Evolutionary conservation across 2,329 filamentous ascomycete genomes (phyloP).

Genomic region (Chrysosporium keratinophilum): DNA sequence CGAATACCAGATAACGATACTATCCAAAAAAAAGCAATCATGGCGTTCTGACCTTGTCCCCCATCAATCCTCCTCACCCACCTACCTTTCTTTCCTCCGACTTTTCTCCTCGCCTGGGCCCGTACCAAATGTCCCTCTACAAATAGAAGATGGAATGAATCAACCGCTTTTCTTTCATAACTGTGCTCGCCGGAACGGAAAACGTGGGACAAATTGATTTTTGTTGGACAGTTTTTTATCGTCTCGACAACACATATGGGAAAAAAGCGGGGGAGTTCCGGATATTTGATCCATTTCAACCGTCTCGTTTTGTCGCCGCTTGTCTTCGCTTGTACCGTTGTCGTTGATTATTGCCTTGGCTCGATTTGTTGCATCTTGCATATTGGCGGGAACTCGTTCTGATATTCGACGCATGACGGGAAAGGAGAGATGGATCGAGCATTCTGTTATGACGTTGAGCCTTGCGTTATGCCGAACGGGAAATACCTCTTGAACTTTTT

Average conservation of each 20-base stretch:
- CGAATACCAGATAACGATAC: constrained; percentile 10
- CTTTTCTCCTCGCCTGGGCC: background rate
- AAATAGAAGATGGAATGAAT: constrained; percentile 43
- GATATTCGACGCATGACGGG: constrained; percentile 8
- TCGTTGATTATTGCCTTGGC: background rate
- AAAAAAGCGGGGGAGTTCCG: constrained; percentile 52
- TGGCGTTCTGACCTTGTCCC: constrained; percentile 25
- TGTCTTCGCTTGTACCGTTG: constrained; percentile 12
- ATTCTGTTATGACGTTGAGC: constrained; percentile 5
- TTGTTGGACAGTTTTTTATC: constrained; percentile 9
- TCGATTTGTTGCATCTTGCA: constrained; percentile 24
- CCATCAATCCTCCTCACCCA: constrained; percentile 21
- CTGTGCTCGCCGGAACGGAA: constrained; percentile 23
- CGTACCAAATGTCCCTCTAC: constrained; percentile 13
- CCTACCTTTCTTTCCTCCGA: constrained; percentile 7
- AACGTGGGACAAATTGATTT: constrained; percentile 8
- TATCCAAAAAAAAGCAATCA: constrained; percentile 27
- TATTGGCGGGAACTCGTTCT: constrained; percentile 18
- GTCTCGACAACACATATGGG: constrained; percentile 43
- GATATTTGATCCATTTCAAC: constrained; percentile 58
- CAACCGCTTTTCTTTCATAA: constrained; percentile 21
- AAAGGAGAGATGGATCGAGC: constrained; percentile 21
- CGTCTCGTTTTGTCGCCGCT: constrained; percentile 39
- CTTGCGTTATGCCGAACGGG: background rate
- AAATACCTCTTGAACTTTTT: background rate